Evolutionary conservation across 179 eudicot species (phyloP).

Genomic region (Vitellaria paradoxa): DNA sequence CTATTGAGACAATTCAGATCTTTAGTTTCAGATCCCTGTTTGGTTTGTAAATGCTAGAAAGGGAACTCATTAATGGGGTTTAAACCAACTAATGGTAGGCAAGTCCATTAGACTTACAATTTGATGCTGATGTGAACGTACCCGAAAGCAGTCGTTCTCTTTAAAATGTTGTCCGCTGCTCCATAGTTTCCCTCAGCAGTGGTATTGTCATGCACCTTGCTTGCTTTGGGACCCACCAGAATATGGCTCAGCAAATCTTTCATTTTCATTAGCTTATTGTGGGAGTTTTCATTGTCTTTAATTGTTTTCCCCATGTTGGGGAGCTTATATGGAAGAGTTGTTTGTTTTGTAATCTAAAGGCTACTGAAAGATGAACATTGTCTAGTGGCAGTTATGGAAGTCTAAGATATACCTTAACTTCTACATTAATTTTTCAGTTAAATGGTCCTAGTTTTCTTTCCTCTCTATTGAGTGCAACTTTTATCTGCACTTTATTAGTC

Average conservation of each 20-base stretch:
- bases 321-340: background rate
- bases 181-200: background rate
- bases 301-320: background rate
- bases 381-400: background rate
- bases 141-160: background rate
- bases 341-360: background rate
- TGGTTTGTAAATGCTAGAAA: background rate
- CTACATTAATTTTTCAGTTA: background rate
- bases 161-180: background rate
- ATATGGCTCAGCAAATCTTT: background rate
- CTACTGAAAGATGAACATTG: conserved; percentile 2
- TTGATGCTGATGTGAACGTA: background rate
- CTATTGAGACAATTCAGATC: conserved; percentile 1
- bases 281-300: background rate
- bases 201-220: background rate
- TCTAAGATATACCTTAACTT: background rate
- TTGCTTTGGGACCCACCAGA: conserved; percentile 6
- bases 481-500: background rate
- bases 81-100: background rate
- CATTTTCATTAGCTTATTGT: background rate
- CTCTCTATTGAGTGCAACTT: too few species aligned
- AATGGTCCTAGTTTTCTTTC: background rate
- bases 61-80: background rate
- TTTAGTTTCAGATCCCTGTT: conserved; percentile 2
- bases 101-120: background rate